Conservation (phyloP, 345 rosid species). For the Eucalyptus paniculata region DNA sequence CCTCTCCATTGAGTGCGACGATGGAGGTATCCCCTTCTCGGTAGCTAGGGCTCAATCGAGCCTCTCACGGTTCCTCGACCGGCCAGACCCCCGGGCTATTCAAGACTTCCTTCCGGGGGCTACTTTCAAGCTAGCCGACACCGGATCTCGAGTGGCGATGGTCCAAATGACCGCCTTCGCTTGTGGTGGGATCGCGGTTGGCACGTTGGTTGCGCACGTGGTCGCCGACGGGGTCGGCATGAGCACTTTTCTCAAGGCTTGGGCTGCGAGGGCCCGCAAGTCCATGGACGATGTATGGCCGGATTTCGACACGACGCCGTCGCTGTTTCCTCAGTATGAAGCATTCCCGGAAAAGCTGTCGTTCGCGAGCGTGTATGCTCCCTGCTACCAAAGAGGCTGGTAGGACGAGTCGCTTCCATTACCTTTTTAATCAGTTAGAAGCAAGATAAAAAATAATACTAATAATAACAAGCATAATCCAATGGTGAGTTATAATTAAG, state of each 20-base stretch:
- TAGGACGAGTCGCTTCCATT: not conserved
- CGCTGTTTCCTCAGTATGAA: not conserved
- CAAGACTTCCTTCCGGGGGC: not conserved
- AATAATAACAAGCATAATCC: too few species aligned
- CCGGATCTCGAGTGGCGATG: not conserved
- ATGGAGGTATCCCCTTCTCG: not conserved
- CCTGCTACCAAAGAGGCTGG: not conserved
- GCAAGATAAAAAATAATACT: not conserved
- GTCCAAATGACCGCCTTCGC: not conserved
- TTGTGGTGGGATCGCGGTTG: not conserved
- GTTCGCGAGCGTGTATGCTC: not conserved
- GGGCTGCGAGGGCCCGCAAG: not conserved
- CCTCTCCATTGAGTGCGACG: not conserved
- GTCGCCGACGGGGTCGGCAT: not conserved
- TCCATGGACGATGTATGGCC: not conserved
- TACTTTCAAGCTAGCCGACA: not conserved
- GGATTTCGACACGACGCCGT: not conserved
- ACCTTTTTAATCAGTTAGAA: not conserved
- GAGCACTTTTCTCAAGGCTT: not conserved
- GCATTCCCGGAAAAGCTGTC: not conserved
- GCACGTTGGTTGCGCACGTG: not conserved
- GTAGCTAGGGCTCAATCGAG: not conserved
- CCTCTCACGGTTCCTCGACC: not conserved
- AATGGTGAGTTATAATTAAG: not conserved
- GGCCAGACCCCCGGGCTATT: not conserved